A percentile compares a stretch with the other conserved stretches of the same genome.
Evolutionary conservation across 805 yeast species (phyloP).

Genomic region (Metschnikowia peoriensis): DNA sequence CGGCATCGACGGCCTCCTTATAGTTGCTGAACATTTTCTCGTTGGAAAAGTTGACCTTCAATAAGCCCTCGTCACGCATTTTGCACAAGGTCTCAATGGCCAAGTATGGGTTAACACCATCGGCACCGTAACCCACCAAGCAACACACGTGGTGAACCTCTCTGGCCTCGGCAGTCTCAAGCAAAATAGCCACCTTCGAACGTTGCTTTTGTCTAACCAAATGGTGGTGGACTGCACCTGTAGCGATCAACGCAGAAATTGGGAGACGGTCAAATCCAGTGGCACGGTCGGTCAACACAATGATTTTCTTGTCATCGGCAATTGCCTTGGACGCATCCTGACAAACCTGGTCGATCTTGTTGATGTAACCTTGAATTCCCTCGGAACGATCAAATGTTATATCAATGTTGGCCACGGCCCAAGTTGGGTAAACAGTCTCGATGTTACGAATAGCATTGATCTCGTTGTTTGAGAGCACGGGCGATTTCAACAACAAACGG

Average conservation of each 20-base stretch:
- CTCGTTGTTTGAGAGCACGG: constrained; percentile 73
- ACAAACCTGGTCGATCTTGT: constrained; percentile 83
- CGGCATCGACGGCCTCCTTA: constrained; percentile 82
- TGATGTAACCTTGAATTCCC: constrained; percentile 82
- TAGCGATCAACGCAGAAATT: constrained; percentile 85
- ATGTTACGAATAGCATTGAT: constrained; percentile 73
- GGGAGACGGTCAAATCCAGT: constrained; percentile 65
- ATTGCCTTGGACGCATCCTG: constrained; percentile 84
- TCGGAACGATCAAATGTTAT: constrained; percentile 82
- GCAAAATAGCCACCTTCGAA: constrained; percentile 85
- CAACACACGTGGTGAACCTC: constrained; percentile 97
- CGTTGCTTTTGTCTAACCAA: constrained; percentile 94
- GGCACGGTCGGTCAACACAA: constrained; percentile 72
- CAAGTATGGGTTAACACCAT: constrained; percentile 90
- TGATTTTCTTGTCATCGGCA: constrained; percentile 67
- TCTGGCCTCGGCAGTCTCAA: constrained; percentile 96
- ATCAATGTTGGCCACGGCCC: constrained; percentile 82
- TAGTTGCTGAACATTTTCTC: constrained; percentile 70
- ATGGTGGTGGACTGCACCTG: constrained; percentile 96
- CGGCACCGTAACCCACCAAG: constrained; percentile 95
- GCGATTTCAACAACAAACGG: constrained; percentile 78
- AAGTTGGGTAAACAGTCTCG: constrained; percentile 72
- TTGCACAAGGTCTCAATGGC: constrained; percentile 86
- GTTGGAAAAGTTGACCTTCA: constrained; percentile 54
- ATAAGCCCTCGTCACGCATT: constrained; percentile 77